Conservation (phyloP, 2,329 filamentous ascomycete species). For the Aspergillus caelatus region DNA sequence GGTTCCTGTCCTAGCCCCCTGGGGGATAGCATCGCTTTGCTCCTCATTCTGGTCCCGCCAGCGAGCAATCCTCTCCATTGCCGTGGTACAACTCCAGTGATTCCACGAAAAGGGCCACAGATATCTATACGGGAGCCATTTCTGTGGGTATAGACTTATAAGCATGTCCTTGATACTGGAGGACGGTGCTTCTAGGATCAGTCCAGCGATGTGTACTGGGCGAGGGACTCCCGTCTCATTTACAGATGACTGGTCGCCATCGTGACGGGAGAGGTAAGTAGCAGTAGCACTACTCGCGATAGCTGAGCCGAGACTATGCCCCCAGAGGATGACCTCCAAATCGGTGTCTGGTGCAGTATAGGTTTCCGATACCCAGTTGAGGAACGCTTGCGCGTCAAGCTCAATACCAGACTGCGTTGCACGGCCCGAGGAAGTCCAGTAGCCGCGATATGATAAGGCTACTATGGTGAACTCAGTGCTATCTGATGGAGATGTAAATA, state of each 20-base stretch:
- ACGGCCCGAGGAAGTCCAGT: slow-evolving; percentile 75
- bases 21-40: not conserved
- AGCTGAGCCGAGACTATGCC: slow-evolving; percentile 75
- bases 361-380: slow-evolving; percentile 61
- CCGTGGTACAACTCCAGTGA: slow-evolving; percentile 52
- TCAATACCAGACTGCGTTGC: slow-evolving; percentile 72
- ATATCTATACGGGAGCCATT: slow-evolving; percentile 77
- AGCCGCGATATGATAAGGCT: slow-evolving; percentile 67
- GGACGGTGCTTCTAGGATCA: slow-evolving; percentile 78
- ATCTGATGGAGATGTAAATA: not conserved
- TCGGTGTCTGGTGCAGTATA: slow-evolving; percentile 30
- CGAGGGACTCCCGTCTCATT: too few relatives aligned
- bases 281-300: slow-evolving; percentile 67
- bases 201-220: slow-evolving; percentile 37
- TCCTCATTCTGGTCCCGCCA: slow-evolving; percentile 18
- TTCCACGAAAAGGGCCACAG: slow-evolving; percentile 73
- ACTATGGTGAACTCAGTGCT: slow-evolving; percentile 42
- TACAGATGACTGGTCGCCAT: not conserved
- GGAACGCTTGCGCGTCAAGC: slow-evolving; percentile 65
- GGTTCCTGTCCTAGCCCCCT: not conserved
- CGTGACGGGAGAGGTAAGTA: slow-evolving; percentile 34
- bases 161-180: slow-evolving; percentile 72
- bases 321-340: slow-evolving; percentile 65
- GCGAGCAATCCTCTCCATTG: slow-evolving; percentile 43
- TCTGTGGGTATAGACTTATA: slow-evolving; percentile 72